These are phyloP conservation scores for Yamadazyma spencermartinsiae DNA, from an alignment of 1,139 yeast species.

Conservation along the genomic window DNA sequence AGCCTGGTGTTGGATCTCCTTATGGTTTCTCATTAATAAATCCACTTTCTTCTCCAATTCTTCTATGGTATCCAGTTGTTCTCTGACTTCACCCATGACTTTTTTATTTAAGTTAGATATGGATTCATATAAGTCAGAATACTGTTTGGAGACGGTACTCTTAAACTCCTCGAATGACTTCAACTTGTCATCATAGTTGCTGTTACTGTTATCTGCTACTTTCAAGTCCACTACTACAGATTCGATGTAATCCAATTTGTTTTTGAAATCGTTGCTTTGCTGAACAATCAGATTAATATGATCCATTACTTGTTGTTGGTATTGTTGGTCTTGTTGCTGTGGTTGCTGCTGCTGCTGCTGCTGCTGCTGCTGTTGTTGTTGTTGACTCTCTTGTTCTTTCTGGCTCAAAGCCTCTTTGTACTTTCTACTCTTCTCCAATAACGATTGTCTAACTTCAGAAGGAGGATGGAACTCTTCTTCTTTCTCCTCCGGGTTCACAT, in stretches of 20 bases:
- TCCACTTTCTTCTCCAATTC: slow-evolving; percentile 42
- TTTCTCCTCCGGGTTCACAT: slow-evolving; percentile 4
- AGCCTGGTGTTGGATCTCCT: slow-evolving; percentile 36
- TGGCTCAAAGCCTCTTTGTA: slow-evolving; percentile 23
- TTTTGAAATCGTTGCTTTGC: slow-evolving; percentile 7
- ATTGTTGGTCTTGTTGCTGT: slow-evolving; percentile 4
- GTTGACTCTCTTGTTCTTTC: slow-evolving; percentile 8
- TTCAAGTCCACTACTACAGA: slow-evolving; percentile 5
- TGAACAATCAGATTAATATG: slow-evolving; percentile 5
- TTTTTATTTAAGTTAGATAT: slow-evolving; percentile 37
- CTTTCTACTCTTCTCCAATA: slow-evolving; percentile 38
- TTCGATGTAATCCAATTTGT: slow-evolving; percentile 10
- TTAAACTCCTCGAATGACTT: slow-evolving; percentile 26
- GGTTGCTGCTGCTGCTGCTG: slow-evolving; percentile 2
- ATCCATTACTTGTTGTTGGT: slow-evolving; percentile 1
- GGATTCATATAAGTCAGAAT: slow-evolving; percentile 34
- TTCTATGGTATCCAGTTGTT: slow-evolving; percentile 39
- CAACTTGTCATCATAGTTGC: background rate
- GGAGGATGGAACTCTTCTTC: slow-evolving; percentile 20
- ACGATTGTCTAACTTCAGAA: slow-evolving; percentile 31
- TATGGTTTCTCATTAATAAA: slow-evolving; percentile 43
- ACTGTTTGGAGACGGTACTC: slow-evolving; percentile 30
- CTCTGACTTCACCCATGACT: slow-evolving; percentile 47
- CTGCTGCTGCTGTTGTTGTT: background rate
- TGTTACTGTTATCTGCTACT: background rate